A percentile compares a stretch with the other conserved stretches of the same genome.
Conservation (phyloP, 2,329 filamentous ascomycete species). For the Sclerotinia trifoliorum region DNA sequence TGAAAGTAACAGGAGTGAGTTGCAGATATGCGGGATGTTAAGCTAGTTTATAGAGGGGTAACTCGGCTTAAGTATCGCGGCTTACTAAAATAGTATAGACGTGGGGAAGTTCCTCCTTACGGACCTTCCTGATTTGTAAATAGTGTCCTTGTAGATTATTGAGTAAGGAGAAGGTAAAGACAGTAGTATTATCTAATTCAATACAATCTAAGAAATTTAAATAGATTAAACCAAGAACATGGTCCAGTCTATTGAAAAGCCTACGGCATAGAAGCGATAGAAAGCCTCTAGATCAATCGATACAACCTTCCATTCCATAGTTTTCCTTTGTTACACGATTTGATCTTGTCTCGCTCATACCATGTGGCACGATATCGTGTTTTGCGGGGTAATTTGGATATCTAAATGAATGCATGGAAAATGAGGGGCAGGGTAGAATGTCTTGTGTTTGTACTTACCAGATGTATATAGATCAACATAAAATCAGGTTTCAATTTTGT, state of each 20-base stretch:
- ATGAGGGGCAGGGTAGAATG: not conserved
- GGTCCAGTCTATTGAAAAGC: not conserved
- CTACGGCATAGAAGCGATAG: not conserved
- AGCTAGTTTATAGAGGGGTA: slow-evolving; percentile 13
- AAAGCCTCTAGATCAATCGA: not conserved
- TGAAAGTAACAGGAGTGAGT: not conserved
- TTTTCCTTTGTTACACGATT: not conserved
- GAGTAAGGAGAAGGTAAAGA: not conserved
- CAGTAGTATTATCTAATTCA: too few relatives aligned
- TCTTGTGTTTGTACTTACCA: not conserved
- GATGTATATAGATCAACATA: not conserved
- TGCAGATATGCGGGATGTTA: slow-evolving; percentile 5
- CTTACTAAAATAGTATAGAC: slow-evolving; percentile 10
- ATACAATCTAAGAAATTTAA: too few relatives aligned
- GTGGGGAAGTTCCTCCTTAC: slow-evolving; percentile 6
- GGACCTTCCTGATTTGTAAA: slow-evolving; percentile 38
- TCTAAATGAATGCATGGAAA: too few relatives aligned
- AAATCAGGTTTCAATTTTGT: not conserved
- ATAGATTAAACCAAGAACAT: not conserved
- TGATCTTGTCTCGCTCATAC: not conserved
- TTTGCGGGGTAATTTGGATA: slow-evolving; percentile 3
- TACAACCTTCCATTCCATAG: not conserved
- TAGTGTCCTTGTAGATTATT: not conserved
- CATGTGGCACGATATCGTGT: not conserved
- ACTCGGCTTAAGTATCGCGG: slow-evolving; percentile 9